These are phyloP conservation scores for Cyanodermella asteris DNA, from an alignment of 2,329 filamentous ascomycete genomes.

Conservation along the genomic window DNA sequence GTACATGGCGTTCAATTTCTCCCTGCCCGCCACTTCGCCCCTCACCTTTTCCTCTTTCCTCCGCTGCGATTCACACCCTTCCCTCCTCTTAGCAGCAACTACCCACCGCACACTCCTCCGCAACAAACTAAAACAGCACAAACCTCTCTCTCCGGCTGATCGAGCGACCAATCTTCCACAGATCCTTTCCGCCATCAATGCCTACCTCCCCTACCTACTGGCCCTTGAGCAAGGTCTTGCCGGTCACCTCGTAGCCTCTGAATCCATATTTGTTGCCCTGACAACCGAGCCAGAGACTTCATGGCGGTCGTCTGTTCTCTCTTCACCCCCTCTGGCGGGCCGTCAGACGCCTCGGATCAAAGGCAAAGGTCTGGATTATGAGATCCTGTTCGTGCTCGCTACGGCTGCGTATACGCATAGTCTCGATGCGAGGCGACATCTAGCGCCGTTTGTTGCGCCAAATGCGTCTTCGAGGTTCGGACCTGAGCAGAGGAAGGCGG, in stretches of 20 bases:
- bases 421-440: conserved; percentile 49
- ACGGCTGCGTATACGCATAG: conserved; percentile 56
- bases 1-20: conserved; percentile 71
- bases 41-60: conserved; percentile 64
- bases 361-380: conserved; percentile 55
- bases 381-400: conserved; percentile 58
- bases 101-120: conserved; percentile 67
- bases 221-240: conserved; percentile 54
- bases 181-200: conserved; percentile 46
- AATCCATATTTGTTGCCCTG: conserved; percentile 46
- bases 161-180: conserved; percentile 49
- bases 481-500: conserved; percentile 48
- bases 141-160: conserved; percentile 52
- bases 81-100: conserved; percentile 60
- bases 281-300: conserved; percentile 43
- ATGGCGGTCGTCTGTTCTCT: conserved; percentile 67
- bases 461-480: no score
- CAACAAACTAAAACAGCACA: conserved; percentile 70
- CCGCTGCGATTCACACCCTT: conserved; percentile 65
- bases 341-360: conserved; percentile 45
- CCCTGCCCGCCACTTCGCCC: conserved; percentile 71
- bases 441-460: conserved; percentile 46
- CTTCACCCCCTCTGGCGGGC: conserved; percentile 39
- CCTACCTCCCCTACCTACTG: conserved; percentile 67
- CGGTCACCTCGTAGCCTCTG: conserved; percentile 29